phyloP scores from a whole-genome alignment of 2,329 filamentous ascomycete species.

The Penicillium sp. region DNA sequence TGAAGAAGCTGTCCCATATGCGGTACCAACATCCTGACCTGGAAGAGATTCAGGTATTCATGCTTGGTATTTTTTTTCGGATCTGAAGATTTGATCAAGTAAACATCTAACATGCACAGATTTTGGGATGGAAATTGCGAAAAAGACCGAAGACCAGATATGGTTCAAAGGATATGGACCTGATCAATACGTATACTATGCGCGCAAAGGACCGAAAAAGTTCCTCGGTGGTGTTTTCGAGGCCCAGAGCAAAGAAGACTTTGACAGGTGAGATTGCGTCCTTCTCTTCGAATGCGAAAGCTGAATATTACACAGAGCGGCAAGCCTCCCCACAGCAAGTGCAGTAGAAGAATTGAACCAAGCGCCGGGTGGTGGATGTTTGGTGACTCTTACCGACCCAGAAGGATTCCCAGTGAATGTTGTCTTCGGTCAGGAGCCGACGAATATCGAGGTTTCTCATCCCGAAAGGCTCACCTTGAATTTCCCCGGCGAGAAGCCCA shows the following conservation, averaged over 20 bases:
- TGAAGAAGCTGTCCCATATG: slow-evolving; percentile 54
- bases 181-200: slow-evolving; percentile 25
- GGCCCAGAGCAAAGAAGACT: slow-evolving; percentile 5
- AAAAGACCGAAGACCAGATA: slow-evolving; percentile 23
- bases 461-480: slow-evolving; percentile 37
- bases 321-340: background rate
- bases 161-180: slow-evolving; percentile 23
- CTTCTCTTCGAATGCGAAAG: background rate
- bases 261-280: slow-evolving; percentile 8
- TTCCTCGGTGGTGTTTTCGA: slow-evolving; percentile 13
- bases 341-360: slow-evolving; percentile 15
- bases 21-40: slow-evolving; percentile 52
- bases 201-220: slow-evolving; percentile 14
- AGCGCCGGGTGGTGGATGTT: slow-evolving; percentile 25
- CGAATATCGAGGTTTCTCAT: background rate
- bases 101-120: slow-evolving; percentile 8
- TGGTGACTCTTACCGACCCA: slow-evolving; percentile 25
- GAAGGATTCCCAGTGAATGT: slow-evolving; percentile 29
- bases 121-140: slow-evolving; percentile 39
- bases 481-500: slow-evolving; percentile 39
- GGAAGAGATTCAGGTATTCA: slow-evolving; percentile 9
- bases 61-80: slow-evolving; percentile 4
- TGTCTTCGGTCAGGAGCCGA: slow-evolving; percentile 20
- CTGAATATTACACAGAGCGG: background rate
- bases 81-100: background rate